phyloP scores from a whole-genome alignment of 1,139 yeast species.

The Eremothecium coryli region DNA sequence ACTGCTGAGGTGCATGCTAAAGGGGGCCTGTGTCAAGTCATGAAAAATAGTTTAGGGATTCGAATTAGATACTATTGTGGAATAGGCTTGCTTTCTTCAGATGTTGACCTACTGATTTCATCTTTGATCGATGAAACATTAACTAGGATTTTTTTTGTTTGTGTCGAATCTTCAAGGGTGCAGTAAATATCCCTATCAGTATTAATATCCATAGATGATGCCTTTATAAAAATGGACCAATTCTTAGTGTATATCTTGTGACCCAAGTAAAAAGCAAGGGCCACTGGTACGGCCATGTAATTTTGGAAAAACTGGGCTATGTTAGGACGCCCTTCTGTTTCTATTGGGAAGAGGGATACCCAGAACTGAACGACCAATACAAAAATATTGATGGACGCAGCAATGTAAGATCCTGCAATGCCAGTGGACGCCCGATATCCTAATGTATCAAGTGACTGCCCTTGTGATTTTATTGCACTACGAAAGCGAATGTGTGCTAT shows the following conservation, averaged over 20 bases:
- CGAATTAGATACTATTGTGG: too few species aligned
- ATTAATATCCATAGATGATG: constrained; percentile 38
- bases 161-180: too few species aligned
- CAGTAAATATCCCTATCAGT: constrained; percentile 37
- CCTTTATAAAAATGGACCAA: constrained; percentile 30
- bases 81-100: too few species aligned
- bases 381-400: constrained; percentile 45
- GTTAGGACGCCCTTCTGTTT: constrained; percentile 39
- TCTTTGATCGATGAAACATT: too few species aligned
- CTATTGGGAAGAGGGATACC: constrained; percentile 60
- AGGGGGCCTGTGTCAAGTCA: too few species aligned
- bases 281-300: constrained; percentile 42
- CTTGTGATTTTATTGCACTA: constrained; percentile 51
- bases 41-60: too few species aligned
- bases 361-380: constrained; percentile 66
- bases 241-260: constrained; percentile 38
- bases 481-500: constrained; percentile 66
- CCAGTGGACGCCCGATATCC: constrained; percentile 59
- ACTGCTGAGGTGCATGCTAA: too few species aligned
- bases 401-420: constrained; percentile 51
- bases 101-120: too few species aligned
- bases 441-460: constrained; percentile 50
- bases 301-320: constrained; percentile 36
- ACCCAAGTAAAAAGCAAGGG: constrained; percentile 36
- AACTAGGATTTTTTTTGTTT: too few species aligned